These are phyloP conservation scores for Ammopiptanthus mongolicus DNA, from an alignment of 306 rosid genomes.

Conservation along the genomic window DNA sequence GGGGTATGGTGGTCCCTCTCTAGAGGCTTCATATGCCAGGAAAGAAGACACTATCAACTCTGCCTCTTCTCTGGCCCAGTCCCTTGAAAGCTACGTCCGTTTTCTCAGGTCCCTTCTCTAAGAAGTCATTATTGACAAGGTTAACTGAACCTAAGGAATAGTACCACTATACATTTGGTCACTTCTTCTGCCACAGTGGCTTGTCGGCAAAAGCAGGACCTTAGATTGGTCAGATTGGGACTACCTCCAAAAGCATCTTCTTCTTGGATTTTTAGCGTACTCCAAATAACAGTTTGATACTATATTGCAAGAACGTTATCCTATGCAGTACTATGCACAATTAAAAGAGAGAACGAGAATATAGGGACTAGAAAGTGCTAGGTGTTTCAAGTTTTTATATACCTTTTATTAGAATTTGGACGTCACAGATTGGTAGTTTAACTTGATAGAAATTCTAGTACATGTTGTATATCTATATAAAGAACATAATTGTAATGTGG, in stretches of 20 bases:
- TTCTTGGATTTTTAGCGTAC: constrained; percentile 25
- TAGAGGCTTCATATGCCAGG: constrained; percentile 30
- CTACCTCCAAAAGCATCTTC: constrained; percentile 19
- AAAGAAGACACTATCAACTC: constrained; percentile 33
- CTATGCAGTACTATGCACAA: not conserved
- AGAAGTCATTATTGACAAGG: constrained; percentile 26
- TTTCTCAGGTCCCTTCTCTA: constrained; percentile 38
- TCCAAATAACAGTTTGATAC: constrained; percentile 12
- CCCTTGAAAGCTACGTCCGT: constrained; percentile 41
- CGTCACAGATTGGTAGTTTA: not conserved
- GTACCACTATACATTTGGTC: constrained; percentile 26
- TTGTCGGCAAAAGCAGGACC: constrained; percentile 22
- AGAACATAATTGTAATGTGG: constrained; percentile 11
- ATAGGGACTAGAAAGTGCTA: not conserved
- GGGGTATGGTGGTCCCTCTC: constrained; percentile 53
- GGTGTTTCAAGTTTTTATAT: not conserved
- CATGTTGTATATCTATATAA: constrained; percentile 9
- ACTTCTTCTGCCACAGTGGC: constrained; percentile 4
- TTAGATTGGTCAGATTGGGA: constrained; percentile 24
- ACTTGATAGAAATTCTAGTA: constrained; percentile 6
- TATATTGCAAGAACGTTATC: not conserved
- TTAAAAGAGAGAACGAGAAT: not conserved
- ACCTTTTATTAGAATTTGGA: not conserved
- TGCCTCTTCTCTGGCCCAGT: constrained; percentile 32
- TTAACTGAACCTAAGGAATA: constrained; percentile 25